These are phyloP conservation scores for Ustilago esculenta DNA, from an alignment of 1,284 basidiomycete genomes.

Conservation along the genomic window DNA sequence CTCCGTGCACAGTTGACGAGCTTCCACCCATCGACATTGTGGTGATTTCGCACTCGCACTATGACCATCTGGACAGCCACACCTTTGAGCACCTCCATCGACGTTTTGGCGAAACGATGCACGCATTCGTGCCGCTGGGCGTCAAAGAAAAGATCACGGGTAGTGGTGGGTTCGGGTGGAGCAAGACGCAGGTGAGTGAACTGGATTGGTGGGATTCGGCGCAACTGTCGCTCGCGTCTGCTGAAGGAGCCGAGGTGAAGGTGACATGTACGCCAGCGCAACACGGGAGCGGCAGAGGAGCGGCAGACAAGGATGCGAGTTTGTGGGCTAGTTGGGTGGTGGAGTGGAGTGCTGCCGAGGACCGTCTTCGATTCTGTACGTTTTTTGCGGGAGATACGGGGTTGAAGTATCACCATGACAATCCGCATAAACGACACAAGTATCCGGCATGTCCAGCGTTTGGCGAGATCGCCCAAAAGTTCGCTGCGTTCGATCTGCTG, in stretches of 20 bases:
- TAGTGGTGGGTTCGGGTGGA: constrained; percentile 35
- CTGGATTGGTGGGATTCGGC: constrained; percentile 65
- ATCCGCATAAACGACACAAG: constrained; percentile 17
- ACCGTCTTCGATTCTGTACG: constrained; percentile 23
- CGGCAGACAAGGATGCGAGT: constrained; percentile 46
- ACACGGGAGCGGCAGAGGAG: constrained; percentile 59
- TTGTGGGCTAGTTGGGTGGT: constrained; percentile 63
- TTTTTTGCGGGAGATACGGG: constrained; percentile 65
- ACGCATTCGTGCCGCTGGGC: constrained; percentile 59
- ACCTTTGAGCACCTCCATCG: constrained; percentile 50
- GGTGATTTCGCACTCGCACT: constrained; percentile 64
- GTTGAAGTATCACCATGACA: constrained; percentile 51
- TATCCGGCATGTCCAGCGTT: constrained; percentile 62
- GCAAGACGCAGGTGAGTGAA: constrained; percentile 47
- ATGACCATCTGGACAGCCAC: constrained; percentile 63
- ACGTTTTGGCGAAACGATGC: constrained; percentile 21
- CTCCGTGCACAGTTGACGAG: constrained; percentile 51
- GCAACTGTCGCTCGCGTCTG: neutral
- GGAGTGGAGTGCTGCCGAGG: constrained; percentile 18
- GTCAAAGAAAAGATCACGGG: constrained; percentile 53
- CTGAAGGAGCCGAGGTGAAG: constrained; percentile 3
- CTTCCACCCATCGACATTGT: constrained; percentile 61
- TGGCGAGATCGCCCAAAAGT: constrained; percentile 35
- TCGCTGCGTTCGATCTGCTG: constrained; percentile 49
- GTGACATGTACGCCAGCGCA: constrained; percentile 63